These are phyloP conservation scores for Fagus sylvatica DNA, from an alignment of 306 rosid species.

Conservation along the genomic window DNA sequence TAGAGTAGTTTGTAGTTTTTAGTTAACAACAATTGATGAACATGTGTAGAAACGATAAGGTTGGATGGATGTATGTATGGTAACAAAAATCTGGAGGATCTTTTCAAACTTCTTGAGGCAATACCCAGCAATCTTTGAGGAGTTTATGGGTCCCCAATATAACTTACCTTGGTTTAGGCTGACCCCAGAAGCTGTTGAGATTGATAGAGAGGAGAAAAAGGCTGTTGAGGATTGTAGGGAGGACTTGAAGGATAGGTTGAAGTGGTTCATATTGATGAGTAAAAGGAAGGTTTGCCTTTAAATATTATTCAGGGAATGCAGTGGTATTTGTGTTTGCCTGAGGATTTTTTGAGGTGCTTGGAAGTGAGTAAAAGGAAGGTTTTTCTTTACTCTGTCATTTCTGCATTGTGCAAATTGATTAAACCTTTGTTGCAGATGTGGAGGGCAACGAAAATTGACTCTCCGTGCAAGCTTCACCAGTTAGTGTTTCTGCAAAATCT, in stretches of 20 bases:
- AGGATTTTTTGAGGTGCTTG: constrained; percentile 50
- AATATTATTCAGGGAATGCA: constrained; percentile 81
- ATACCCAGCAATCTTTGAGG: constrained; percentile 76
- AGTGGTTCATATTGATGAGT: constrained; percentile 77
- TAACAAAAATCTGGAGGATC: neutral
- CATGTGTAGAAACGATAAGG: neutral
- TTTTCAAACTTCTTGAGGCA: neutral
- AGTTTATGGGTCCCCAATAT: constrained; percentile 67
- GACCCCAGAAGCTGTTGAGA: constrained; percentile 74
- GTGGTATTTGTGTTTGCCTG: constrained; percentile 90
- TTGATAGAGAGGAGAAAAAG: constrained; percentile 66
- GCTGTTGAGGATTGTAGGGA: constrained; percentile 58
- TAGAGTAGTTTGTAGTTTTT: neutral
- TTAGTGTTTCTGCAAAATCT: too few species aligned
- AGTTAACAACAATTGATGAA: neutral
- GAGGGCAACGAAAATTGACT: too few species aligned
- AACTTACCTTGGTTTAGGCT: constrained; percentile 87
- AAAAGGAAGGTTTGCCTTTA: constrained; percentile 64
- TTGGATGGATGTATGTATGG: neutral
- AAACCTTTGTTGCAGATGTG: too few species aligned
- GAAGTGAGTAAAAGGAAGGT: constrained; percentile 29
- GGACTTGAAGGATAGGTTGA: constrained; percentile 65
- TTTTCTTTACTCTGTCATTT: too few species aligned
- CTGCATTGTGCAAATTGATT: too few species aligned
- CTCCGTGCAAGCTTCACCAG: too few species aligned